Conservation (phyloP, 2,329 filamentous ascomycete genomes). For the Aspergillus nomiae region DNA sequence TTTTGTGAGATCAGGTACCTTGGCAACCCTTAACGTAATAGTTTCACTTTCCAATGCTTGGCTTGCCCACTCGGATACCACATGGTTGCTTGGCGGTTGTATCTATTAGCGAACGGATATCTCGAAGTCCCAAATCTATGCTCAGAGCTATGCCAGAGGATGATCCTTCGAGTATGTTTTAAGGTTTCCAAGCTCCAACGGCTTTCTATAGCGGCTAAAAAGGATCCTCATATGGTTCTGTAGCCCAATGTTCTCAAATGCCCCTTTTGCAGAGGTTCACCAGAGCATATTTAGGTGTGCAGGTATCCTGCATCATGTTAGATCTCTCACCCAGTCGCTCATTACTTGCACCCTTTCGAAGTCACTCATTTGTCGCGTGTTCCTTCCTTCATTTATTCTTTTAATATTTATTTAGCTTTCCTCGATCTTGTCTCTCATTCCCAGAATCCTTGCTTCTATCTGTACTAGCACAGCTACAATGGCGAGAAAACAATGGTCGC, state of each 20-base stretch:
- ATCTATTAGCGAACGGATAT: neutral
- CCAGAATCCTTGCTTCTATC: neutral
- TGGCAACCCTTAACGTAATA: neutral
- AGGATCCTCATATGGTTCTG: neutral
- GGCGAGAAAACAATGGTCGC: neutral
- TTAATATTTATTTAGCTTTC: neutral
- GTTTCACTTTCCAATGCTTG: neutral
- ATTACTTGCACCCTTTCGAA: neutral
- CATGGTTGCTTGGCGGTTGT: neutral
- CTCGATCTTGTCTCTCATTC: neutral
- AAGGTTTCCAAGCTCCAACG: neutral
- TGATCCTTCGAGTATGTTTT: neutral
- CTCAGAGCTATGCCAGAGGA: neutral
- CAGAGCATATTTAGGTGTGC: neutral
- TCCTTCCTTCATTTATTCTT: no score
- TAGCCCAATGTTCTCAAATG: neutral
- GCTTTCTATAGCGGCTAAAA: neutral
- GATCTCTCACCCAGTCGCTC: neutral
- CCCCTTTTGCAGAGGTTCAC: neutral
- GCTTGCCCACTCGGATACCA: neutral
- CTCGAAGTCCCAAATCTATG: neutral
- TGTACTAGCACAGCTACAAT: neutral
- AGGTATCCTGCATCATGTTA: neutral
- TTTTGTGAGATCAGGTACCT: neutral
- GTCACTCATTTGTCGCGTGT: neutral